phyloP scores from a whole-genome alignment of 2,329 filamentous ascomycete species.

The Xylaria sp. region DNA sequence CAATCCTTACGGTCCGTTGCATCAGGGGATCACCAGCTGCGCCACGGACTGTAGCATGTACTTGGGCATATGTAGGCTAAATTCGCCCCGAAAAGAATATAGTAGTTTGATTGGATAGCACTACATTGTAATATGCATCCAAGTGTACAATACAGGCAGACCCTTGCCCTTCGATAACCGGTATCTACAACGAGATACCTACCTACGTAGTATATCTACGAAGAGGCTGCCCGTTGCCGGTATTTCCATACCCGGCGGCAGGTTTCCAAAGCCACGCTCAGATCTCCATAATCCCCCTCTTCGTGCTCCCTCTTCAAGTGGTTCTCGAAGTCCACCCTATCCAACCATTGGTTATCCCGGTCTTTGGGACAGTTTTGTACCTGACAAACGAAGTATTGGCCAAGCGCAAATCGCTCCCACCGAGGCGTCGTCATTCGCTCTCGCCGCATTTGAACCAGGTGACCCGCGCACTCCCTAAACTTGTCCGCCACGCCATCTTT shows the following conservation, averaged over 20 bases:
- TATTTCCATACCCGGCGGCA: constrained; percentile 6
- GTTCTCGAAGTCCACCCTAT: neutral
- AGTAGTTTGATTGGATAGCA: neutral
- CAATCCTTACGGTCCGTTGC: too few relatives aligned
- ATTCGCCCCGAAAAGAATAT: neutral
- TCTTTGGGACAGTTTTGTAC: neutral
- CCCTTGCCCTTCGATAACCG: too few relatives aligned
- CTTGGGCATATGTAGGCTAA: too few relatives aligned
- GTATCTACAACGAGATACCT: neutral
- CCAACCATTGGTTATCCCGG: neutral
- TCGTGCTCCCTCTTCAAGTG: constrained; percentile 22
- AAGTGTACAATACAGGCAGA: too few relatives aligned
- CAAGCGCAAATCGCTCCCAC: neutral
- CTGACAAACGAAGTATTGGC: neutral
- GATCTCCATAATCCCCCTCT: constrained; percentile 3
- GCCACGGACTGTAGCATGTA: neutral
- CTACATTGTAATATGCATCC: too few relatives aligned
- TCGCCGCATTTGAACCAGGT: constrained; percentile 5
- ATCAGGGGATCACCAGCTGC: neutral
- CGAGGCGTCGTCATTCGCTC: constrained; percentile 1
- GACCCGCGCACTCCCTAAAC: constrained; percentile 4
- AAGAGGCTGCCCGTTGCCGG: neutral
- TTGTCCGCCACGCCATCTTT: constrained; percentile 6
- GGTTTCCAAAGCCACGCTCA: neutral
- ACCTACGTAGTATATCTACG: too few relatives aligned